phyloP scores from a whole-genome alignment of 2,329 filamentous ascomycete species.

The Blumeriella jaapii region DNA sequence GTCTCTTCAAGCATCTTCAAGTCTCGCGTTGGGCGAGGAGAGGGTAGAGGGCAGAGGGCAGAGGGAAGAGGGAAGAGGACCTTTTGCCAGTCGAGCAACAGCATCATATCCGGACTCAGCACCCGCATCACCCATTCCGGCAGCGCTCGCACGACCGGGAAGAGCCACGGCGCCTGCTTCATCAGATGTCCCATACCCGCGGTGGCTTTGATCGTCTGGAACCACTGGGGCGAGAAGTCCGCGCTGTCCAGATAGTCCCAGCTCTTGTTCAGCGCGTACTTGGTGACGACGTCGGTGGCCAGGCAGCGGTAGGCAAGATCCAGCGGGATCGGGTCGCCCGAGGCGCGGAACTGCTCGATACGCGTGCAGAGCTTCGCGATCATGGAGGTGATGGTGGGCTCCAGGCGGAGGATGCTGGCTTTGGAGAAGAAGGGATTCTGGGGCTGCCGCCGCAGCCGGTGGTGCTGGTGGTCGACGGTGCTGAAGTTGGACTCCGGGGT shows the following conservation, averaged over 20 bases:
- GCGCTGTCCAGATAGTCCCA: constrained; percentile 10
- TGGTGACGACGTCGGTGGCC: constrained; percentile 19
- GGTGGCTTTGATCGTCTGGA: constrained; percentile 2
- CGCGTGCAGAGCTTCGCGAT: constrained; percentile 1
- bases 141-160: neutral
- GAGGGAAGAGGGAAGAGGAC: neutral
- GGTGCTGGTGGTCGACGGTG: constrained; percentile 13
- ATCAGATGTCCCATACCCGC: constrained; percentile 2
- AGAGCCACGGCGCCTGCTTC: constrained; percentile 5
- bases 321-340: constrained; percentile 1
- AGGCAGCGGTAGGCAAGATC: constrained; percentile 1
- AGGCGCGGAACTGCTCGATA: neutral
- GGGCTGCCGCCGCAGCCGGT: constrained; percentile 13
- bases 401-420: constrained; percentile 7
- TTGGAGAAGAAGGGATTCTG: constrained; percentile 18
- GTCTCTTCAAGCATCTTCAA: neutral
- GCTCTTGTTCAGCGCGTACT: constrained; percentile 19
- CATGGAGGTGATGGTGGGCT: constrained; percentile 11
- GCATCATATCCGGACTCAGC: constrained; percentile 1
- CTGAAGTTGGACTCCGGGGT: constrained; percentile 9
- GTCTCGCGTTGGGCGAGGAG: too few species aligned
- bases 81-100: neutral
- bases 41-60: too few species aligned
- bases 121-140: constrained; percentile 1
- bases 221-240: constrained; percentile 8